phyloP scores from a whole-genome alignment of 306 rosid species.

The Ochetophila trinervis region DNA sequence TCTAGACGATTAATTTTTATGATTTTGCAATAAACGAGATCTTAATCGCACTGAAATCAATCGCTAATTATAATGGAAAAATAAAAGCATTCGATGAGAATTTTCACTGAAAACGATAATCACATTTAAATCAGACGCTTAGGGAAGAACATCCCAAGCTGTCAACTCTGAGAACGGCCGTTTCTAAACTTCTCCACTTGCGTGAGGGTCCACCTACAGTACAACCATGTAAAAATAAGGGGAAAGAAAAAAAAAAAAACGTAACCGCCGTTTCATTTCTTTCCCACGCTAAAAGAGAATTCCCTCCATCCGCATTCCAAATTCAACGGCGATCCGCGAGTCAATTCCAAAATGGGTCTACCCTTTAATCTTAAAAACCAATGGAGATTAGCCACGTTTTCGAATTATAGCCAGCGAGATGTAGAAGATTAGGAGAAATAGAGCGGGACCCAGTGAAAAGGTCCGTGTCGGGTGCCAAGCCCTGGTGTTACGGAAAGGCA shows the following conservation, averaged over 20 bases:
- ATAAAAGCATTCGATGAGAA: background rate
- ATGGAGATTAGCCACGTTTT: constrained; percentile 8
- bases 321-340: background rate
- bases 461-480: constrained; percentile 52
- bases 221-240: too few relatives aligned
- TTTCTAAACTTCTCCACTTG: background rate
- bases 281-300: constrained; percentile 1
- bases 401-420: background rate
- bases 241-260: too few relatives aligned
- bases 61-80: background rate
- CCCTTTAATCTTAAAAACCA: background rate
- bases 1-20: too few relatives aligned
- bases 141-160: constrained; percentile 14
- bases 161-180: constrained; percentile 17
- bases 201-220: too few relatives aligned
- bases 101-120: constrained; percentile 17
- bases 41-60: background rate
- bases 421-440: background rate
- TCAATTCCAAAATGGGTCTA: too few relatives aligned
- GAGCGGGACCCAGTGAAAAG: constrained; percentile 41
- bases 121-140: background rate
- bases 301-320: constrained; percentile 5
- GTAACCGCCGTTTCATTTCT: constrained; percentile 49
- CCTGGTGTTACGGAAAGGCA: constrained; percentile 45
- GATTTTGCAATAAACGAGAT: background rate